Percentiles rank a stretch among this genome's conserved stretches.
These are phyloP conservation scores for Rosa multiflora DNA, from an alignment of 306 rosid species.

Conservation along the genomic window DNA sequence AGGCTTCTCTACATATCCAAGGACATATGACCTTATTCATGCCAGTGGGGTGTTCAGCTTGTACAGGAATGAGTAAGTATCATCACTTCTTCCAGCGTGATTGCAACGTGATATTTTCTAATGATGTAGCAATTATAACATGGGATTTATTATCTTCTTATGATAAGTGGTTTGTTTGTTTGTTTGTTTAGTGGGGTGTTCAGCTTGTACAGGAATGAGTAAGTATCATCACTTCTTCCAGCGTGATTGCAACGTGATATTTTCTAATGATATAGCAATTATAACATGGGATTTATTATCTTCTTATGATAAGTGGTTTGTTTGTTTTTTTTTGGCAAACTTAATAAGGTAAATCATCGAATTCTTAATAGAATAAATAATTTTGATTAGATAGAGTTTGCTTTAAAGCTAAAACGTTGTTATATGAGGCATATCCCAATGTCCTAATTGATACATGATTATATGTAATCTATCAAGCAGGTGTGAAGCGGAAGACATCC, in stretches of 20 bases:
- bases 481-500: conserved; percentile 81
- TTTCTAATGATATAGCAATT: background rate
- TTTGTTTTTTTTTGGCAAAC: background rate
- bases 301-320: no score
- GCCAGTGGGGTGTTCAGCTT: conserved; percentile 75
- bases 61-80: conserved; percentile 70
- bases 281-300: background rate
- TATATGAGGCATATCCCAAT: background rate
- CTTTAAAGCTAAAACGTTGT: background rate
- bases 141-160: background rate
- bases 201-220: conserved; percentile 72
- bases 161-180: no score
- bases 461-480: conserved; percentile 33
- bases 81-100: conserved; percentile 26
- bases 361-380: background rate
- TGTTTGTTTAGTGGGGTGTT: conserved; percentile 41
- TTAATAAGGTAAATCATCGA: background rate
- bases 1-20: conserved; percentile 98
- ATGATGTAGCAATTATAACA: background rate
- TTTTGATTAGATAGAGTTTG: background rate
- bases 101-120: background rate
- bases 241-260: background rate
- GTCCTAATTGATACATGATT: background rate
- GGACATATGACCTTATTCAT: conserved; percentile 93
- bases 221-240: conserved; percentile 41